A percentile compares a stretch with the other conserved stretches of the same genome.
Conservation (phyloP, 768 basidiomycete genomes). For the Leccinum barrowsii region DNA sequence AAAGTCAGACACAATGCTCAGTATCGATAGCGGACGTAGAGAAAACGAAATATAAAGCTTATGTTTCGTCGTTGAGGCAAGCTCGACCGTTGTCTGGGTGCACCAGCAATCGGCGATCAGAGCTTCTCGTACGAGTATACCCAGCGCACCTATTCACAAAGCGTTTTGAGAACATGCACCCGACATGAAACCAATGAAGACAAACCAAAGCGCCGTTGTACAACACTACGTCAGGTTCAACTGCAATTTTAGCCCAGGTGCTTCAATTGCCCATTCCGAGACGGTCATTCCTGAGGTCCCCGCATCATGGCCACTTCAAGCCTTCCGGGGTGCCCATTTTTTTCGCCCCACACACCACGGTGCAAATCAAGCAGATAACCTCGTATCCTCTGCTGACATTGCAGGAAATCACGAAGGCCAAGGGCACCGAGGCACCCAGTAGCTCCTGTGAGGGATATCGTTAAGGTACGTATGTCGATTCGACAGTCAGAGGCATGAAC, state of each 20-base stretch:
- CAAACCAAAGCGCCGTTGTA: constrained; percentile 97
- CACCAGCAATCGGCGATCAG: constrained; percentile 69
- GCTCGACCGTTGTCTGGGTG: constrained; percentile 77
- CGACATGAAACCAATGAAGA: constrained; percentile 9
- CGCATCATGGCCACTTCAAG: constrained; percentile 69
- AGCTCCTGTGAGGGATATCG: constrained; percentile 93
- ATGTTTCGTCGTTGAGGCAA: constrained; percentile 69
- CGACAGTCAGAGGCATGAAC: constrained; percentile 36
- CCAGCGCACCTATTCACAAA: constrained; percentile 80
- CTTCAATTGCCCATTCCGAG: constrained; percentile 63
- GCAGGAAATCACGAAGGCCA: constrained; percentile 76
- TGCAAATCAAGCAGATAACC: constrained; percentile 91
- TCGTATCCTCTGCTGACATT: constrained; percentile 53
- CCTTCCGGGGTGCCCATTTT: constrained; percentile 64
- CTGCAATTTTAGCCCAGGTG: constrained; percentile 63
- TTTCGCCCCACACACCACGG: constrained; percentile 84
- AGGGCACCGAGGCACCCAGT: constrained; percentile 97
- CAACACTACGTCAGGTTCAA: constrained; percentile 76
- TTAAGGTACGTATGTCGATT: constrained; percentile 51
- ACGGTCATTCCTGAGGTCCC: constrained; percentile 72
- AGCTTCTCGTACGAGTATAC: constrained; percentile 96
- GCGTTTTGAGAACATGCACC: not conserved
- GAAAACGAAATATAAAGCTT: constrained; percentile 86
- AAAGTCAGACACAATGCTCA: constrained; percentile 82
- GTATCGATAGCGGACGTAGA: constrained; percentile 95